Conservation (phyloP, 1,139 yeast genomes). For the Eremothecium sinecaudum region DNA sequence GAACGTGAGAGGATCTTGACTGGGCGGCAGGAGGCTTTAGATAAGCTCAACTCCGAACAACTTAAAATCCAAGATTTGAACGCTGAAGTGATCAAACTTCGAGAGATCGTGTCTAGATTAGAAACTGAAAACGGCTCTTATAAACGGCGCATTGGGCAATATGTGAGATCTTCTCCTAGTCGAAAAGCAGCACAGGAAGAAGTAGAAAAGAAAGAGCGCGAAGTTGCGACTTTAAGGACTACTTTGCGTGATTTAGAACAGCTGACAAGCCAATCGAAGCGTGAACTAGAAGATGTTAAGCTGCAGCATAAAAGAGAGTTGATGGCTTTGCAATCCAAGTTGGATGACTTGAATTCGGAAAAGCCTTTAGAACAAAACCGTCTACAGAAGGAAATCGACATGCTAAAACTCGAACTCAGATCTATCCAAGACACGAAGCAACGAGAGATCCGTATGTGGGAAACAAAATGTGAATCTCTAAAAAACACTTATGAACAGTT, state of each 20-base stretch:
- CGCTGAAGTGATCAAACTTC: slow-evolving; percentile 8
- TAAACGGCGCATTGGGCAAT: slow-evolving; percentile 10
- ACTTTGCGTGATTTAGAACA: slow-evolving; percentile 13
- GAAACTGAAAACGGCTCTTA: slow-evolving; percentile 8
- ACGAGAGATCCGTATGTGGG: slow-evolving; percentile 13
- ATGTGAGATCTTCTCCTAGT: slow-evolving; percentile 8
- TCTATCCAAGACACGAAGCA: slow-evolving; percentile 18
- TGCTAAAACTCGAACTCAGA: slow-evolving; percentile 19
- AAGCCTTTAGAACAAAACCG: slow-evolving; percentile 21
- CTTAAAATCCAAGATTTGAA: slow-evolving; percentile 10
- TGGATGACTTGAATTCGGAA: slow-evolving; percentile 26
- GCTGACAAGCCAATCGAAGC: slow-evolving; percentile 12
- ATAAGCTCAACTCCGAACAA: slow-evolving; percentile 10
- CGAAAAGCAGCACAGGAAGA: slow-evolving; percentile 13
- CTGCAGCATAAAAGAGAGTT: slow-evolving; percentile 36
- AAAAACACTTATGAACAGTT: slow-evolving; percentile 16
- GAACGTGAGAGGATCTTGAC: slow-evolving; percentile 14
- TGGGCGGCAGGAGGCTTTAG: slow-evolving; percentile 13
- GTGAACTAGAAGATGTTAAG: slow-evolving; percentile 9
- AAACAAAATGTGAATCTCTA: slow-evolving; percentile 19
- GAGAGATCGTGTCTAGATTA: slow-evolving; percentile 11
- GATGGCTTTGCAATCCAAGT: slow-evolving; percentile 14
- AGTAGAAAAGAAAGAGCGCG: slow-evolving; percentile 9
- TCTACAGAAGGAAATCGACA: slow-evolving; percentile 15
- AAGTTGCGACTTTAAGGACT: slow-evolving; percentile 8